Evolutionary conservation across 495 filamentous ascomycete genomes (phyloP).

Genomic region (Talaromyces ruber): DNA sequence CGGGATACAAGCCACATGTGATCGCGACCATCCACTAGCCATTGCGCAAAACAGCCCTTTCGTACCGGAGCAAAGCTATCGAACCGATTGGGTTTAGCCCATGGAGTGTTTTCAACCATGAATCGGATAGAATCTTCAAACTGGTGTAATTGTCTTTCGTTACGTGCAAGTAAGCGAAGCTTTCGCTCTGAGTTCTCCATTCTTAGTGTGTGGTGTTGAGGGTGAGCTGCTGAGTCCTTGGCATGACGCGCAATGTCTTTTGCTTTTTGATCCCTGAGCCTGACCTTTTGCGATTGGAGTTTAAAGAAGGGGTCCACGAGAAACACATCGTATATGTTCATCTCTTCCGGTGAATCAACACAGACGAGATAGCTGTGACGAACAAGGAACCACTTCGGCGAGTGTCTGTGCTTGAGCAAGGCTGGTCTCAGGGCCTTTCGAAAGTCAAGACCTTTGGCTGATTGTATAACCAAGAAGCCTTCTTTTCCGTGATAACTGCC

Average conservation of each 20-base stretch:
- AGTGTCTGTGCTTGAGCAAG: slow-evolving; percentile 70
- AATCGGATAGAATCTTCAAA: slow-evolving; percentile 87
- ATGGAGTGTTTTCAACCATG: slow-evolving; percentile 73
- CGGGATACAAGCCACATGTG: slow-evolving; percentile 99
- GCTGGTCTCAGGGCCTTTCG: slow-evolving; percentile 68
- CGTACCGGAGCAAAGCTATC: slow-evolving; percentile 90
- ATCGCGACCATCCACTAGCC: slow-evolving; percentile 93
- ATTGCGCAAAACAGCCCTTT: slow-evolving; percentile 81
- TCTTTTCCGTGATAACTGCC: slow-evolving; percentile 98
- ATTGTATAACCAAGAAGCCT: slow-evolving; percentile 85
- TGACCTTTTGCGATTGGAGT: slow-evolving; percentile 58
- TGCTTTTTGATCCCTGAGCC: slow-evolving; percentile 51
- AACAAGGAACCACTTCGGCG: slow-evolving; percentile 96
- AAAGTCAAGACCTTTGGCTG: slow-evolving; percentile 85
- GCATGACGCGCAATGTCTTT: slow-evolving; percentile 55
- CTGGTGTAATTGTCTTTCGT: slow-evolving; percentile 79
- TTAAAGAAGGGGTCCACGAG: slow-evolving; percentile 80
- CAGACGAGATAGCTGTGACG: slow-evolving; percentile 95
- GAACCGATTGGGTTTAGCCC: slow-evolving; percentile 78
- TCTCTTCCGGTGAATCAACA: slow-evolving; percentile 93
- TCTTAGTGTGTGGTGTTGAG: slow-evolving; percentile 75
- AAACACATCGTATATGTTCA: slow-evolving; percentile 99
- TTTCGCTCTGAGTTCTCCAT: slow-evolving; percentile 82
- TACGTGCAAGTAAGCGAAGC: slow-evolving; percentile 84
- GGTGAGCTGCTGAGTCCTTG: slow-evolving; percentile 55